These are phyloP conservation scores for Neoscytalidium dimidiatum DNA, from an alignment of 2,329 filamentous ascomycete genomes.

Conservation along the genomic window DNA sequence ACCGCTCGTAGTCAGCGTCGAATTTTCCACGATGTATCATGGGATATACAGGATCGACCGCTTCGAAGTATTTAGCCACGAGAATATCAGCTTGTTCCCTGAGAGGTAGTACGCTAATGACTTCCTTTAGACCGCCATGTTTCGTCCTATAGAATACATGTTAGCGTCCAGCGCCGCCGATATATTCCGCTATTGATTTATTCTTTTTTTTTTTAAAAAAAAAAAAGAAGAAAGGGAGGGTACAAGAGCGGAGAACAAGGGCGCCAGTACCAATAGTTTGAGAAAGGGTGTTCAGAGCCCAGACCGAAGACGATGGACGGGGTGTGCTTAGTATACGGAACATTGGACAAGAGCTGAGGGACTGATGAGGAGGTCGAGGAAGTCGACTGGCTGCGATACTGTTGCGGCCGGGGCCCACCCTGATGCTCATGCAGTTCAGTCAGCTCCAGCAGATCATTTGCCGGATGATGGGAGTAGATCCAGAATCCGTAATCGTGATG, in stretches of 20 bases:
- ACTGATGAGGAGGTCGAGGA: constrained; percentile 44
- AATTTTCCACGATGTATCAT: constrained; percentile 77
- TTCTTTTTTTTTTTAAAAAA: too few relatives aligned
- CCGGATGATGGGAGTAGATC: constrained; percentile 16
- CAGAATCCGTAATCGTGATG: constrained; percentile 14
- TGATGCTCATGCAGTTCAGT: constrained; percentile 20
- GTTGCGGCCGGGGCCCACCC: constrained; percentile 16
- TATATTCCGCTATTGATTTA: too few relatives aligned
- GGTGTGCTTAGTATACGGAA: constrained; percentile 69
- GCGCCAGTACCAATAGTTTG: constrained; percentile 72
- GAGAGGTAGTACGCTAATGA: constrained; percentile 72
- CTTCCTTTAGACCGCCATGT: constrained; percentile 72
- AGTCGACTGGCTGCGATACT: constrained; percentile 24
- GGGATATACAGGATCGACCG: constrained; percentile 78
- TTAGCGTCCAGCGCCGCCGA: too few relatives aligned
- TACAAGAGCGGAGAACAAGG: background rate
- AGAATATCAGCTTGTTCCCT: constrained; percentile 76
- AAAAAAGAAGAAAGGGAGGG: too few relatives aligned
- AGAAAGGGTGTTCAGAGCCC: constrained; percentile 75
- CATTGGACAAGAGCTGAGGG: constrained; percentile 66
- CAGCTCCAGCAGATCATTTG: constrained; percentile 18
- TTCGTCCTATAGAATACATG: constrained; percentile 53
- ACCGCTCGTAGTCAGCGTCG: constrained; percentile 75
- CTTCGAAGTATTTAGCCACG: constrained; percentile 54
- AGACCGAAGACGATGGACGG: constrained; percentile 81